Evolutionary conservation across 1,284 basidiomycete genomes (phyloP).

Genomic region (Austroboletus rostrupii): DNA sequence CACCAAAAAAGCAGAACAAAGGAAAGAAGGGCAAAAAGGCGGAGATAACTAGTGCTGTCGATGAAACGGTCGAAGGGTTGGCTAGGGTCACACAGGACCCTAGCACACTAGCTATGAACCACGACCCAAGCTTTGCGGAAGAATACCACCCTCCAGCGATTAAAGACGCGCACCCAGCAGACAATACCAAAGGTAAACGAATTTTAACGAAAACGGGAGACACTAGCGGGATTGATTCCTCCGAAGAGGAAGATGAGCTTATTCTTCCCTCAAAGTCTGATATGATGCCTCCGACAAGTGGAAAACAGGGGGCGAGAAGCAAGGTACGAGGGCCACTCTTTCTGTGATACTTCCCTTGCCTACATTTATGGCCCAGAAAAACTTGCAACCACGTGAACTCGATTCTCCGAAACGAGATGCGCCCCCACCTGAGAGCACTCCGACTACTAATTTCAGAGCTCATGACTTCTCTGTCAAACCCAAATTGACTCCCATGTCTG

Average conservation of each 20-base stretch:
- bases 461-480: conserved; percentile 19
- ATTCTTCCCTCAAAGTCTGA: not conserved
- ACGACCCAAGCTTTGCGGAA: not conserved
- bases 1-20: conserved; percentile 15
- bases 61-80: conserved; percentile 3
- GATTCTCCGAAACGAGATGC: conserved; percentile 1
- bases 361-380: conserved; percentile 13
- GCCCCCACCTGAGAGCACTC: conserved; percentile 1
- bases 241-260: conserved; percentile 22
- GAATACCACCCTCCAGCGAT: conserved; percentile 1
- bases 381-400: conserved; percentile 4
- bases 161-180: not conserved
- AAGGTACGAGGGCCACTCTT: conserved; percentile 12
- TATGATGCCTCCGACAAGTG: not conserved
- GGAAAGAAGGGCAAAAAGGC: conserved; percentile 19
- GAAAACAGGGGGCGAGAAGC: conserved; percentile 8
- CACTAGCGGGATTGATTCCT: conserved; percentile 14
- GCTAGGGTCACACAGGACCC: conserved; percentile 2
- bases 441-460: conserved; percentile 1
- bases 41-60: not conserved
- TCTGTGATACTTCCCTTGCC: not conserved
- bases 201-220: conserved; percentile 14
- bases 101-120: not conserved
- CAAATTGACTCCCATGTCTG: conserved; percentile 61
- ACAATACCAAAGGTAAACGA: conserved; percentile 7